Conservation (phyloP, 345 rosid species). For the Euphorbia pulcherrima region DNA sequence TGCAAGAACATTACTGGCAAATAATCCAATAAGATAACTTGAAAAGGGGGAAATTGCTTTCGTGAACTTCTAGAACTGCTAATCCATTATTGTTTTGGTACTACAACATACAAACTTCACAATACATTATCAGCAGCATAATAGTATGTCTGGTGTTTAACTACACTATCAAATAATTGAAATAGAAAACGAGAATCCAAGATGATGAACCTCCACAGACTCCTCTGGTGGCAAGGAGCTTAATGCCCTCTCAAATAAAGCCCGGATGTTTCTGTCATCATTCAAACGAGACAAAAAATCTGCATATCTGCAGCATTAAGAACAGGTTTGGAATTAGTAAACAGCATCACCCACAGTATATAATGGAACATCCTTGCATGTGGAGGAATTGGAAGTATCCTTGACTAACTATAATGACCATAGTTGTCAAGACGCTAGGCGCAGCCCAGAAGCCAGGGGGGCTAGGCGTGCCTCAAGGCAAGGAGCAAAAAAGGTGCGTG, state of each 20-base stretch:
- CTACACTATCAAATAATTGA: not conserved
- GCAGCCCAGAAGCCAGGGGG: no score
- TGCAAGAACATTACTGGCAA: constrained; percentile 9
- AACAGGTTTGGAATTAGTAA: not conserved
- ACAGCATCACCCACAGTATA: constrained; percentile 1
- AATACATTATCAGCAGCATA: not conserved
- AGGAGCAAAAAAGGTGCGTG: no score
- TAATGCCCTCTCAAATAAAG: constrained; percentile 89
- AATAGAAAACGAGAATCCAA: not conserved
- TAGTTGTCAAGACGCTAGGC: no score
- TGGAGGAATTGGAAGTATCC: not conserved
- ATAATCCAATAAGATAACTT: not conserved
- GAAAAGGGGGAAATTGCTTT: not conserved
- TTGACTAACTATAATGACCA: no score
- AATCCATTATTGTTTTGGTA: not conserved
- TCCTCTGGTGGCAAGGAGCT: constrained; percentile 80
- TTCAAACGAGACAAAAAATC: constrained; percentile 90
- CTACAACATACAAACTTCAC: not conserved
- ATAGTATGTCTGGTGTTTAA: not conserved
- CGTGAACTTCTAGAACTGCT: not conserved
- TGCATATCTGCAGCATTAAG: constrained; percentile 59
- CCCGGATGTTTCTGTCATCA: constrained; percentile 89
- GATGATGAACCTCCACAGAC: constrained; percentile 71
- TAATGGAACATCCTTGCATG: not conserved
- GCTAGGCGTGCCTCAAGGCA: no score